Conservation (phyloP, 2,329 filamentous ascomycete genomes). For the Nemania abortiva region DNA sequence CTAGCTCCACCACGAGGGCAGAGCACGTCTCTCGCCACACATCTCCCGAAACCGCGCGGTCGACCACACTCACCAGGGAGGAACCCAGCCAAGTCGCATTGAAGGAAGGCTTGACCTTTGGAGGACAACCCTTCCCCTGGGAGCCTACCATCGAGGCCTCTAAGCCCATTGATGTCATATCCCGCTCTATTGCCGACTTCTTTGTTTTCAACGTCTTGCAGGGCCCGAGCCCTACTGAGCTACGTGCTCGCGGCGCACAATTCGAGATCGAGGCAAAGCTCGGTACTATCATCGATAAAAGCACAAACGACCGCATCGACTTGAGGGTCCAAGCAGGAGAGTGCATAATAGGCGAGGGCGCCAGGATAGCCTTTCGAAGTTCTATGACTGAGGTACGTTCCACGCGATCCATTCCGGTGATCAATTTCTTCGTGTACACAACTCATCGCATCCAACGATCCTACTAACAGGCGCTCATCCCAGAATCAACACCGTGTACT, state of each 20-base stretch:
- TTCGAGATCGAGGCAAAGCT: constrained; percentile 97
- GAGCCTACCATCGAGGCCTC: constrained; percentile 76
- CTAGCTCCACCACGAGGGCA: constrained; percentile 42
- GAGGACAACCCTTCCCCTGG: constrained; percentile 61
- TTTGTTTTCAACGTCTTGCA: constrained; percentile 78
- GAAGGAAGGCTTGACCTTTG: constrained; percentile 44
- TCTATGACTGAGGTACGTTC: constrained; percentile 85
- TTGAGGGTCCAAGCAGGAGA: constrained; percentile 75
- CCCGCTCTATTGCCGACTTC: constrained; percentile 83
- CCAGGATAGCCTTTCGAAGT: constrained; percentile 79
- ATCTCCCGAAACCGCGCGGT: constrained; percentile 61
- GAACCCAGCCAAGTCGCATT: constrained; percentile 38
- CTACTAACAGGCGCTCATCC: constrained; percentile 21
- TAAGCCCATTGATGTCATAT: constrained; percentile 79
- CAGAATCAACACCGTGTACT: constrained; percentile 83
- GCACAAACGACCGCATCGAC: constrained; percentile 75
- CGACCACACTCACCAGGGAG: constrained; percentile 46
- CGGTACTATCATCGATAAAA: constrained; percentile 81
- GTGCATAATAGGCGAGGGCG: constrained; percentile 72
- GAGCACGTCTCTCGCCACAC: constrained; percentile 58
- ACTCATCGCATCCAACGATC: background rate
- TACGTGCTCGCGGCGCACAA: constrained; percentile 73
- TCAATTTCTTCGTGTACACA: background rate
- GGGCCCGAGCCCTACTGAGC: constrained; percentile 73
- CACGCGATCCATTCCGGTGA: constrained; percentile 10